A percentile compares a stretch with the other conserved stretches of the same genome.
phyloP scores from a whole-genome alignment of 805 yeast species.

The Ogataea corticis region DNA sequence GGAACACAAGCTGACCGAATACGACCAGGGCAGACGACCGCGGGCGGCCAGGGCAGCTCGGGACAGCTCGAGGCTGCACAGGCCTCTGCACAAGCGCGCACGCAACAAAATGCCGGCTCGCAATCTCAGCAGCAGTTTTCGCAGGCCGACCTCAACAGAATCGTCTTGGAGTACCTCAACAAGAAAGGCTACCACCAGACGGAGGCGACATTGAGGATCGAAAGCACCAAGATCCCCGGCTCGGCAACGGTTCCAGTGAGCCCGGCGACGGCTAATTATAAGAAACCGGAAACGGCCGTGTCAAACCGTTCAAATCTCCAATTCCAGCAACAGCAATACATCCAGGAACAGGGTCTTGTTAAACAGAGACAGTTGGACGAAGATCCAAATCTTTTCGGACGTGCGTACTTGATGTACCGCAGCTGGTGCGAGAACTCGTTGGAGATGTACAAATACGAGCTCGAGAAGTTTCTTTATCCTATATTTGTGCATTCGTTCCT shows the following conservation, averaged over 20 bases:
- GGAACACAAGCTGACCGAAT: slow-evolving; percentile 13
- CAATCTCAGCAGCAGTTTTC: slow-evolving; percentile 44
- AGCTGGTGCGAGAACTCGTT: slow-evolving; percentile 90
- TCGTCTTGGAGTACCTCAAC: slow-evolving; percentile 87
- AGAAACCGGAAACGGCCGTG: slow-evolving; percentile 35
- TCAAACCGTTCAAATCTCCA: slow-evolving; percentile 37
- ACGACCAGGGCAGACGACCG: slow-evolving; percentile 7
- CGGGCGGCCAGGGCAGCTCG: neutral
- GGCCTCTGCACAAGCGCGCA: neutral
- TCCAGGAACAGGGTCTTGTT: slow-evolving; percentile 26
- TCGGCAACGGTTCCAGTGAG: slow-evolving; percentile 50
- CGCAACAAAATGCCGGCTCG: slow-evolving; percentile 8
- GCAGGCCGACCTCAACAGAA: slow-evolving; percentile 85
- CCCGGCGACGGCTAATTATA: slow-evolving; percentile 42
- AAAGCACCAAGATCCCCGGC: slow-evolving; percentile 62
- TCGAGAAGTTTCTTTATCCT: slow-evolving; percentile 83
- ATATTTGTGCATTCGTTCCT: slow-evolving; percentile 87
- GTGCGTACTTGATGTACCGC: slow-evolving; percentile 77
- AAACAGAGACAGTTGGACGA: slow-evolving; percentile 44
- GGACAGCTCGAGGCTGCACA: too few relatives aligned
- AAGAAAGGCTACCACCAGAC: slow-evolving; percentile 94
- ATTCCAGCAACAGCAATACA: slow-evolving; percentile 31
- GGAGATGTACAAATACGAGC: slow-evolving; percentile 88
- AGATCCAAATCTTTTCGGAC: slow-evolving; percentile 69
- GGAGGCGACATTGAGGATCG: slow-evolving; percentile 91